A percentile compares a stretch with the other conserved stretches of the same genome.
Conservation (phyloP, 2,329 filamentous ascomycete species). For the Exophiala lecanii-corni region DNA sequence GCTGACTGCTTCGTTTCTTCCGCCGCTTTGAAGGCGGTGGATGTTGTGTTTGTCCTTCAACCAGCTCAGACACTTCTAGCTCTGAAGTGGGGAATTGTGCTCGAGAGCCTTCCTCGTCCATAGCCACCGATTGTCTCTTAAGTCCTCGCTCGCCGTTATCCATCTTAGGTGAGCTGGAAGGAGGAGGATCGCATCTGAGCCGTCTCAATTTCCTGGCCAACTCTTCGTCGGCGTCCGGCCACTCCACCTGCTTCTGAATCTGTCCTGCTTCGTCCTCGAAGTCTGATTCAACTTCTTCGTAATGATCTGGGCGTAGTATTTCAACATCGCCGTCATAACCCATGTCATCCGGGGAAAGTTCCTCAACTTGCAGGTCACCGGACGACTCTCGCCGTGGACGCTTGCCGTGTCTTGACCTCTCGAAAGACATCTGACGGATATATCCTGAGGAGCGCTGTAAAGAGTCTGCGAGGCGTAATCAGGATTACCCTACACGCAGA, state of each 20-base stretch:
- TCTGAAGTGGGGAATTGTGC: conserved; percentile 3
- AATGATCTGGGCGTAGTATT: conserved; percentile 36
- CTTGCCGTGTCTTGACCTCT: conserved; percentile 11
- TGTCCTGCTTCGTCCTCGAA: conserved; percentile 19
- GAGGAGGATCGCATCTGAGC: conserved; percentile 15
- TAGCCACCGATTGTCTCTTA: conserved; percentile 16
- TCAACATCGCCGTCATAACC: conserved; percentile 31
- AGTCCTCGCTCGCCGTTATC: conserved; percentile 7
- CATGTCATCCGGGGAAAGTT: conserved; percentile 28
- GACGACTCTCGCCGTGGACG: conserved; percentile 26
- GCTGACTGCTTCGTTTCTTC: conserved; percentile 9
- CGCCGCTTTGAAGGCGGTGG: conserved; percentile 13
- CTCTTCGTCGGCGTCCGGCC: conserved; percentile 25
- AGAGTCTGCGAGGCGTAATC: too few relatives aligned
- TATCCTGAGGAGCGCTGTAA: too few relatives aligned
- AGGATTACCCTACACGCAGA: too few relatives aligned
- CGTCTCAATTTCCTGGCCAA: conserved; percentile 19
- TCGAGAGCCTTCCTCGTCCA: conserved; percentile 9
- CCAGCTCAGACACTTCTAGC: conserved; percentile 20
- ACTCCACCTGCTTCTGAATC: conserved; percentile 35
- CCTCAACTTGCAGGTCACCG: conserved; percentile 27
- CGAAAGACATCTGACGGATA: background rate
- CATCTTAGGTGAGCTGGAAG: background rate
- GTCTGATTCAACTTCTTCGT: conserved; percentile 29
- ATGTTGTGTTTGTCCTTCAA: conserved; percentile 15